A percentile compares a stretch with the other conserved stretches of the same genome.
phyloP scores from a whole-genome alignment of 116 monocot species.

The Zostera marina region DNA sequence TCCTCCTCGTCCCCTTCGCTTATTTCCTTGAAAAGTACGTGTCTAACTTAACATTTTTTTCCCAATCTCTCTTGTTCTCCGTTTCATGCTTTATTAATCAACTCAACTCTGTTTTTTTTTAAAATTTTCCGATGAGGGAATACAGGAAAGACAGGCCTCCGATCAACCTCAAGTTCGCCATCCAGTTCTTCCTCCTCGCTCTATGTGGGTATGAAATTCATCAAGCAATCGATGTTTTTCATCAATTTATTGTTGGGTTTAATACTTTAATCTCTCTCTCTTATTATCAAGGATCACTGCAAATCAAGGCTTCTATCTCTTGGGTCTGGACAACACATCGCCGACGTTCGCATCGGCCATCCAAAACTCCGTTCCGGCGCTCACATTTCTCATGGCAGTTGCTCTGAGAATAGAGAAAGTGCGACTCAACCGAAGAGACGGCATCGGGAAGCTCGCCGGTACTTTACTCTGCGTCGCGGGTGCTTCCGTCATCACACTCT shows the following conservation, averaged over 20 bases:
- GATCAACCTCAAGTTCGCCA: conserved; percentile 37
- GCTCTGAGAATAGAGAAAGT: conserved; percentile 82
- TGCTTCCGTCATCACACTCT: conserved; percentile 80
- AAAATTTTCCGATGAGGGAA: too few relatives aligned
- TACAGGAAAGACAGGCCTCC: conserved; percentile 81
- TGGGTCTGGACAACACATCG: conserved; percentile 83
- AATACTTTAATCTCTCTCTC: too few relatives aligned
- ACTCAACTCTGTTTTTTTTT: too few relatives aligned
- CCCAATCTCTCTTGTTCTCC: too few relatives aligned
- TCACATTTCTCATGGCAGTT: conserved; percentile 94
- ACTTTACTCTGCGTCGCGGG: conserved; percentile 69
- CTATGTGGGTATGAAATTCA: conserved; percentile 49
- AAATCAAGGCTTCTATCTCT: conserved; percentile 91
- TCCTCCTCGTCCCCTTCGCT: conserved; percentile 84
- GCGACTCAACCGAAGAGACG: conserved; percentile 50
- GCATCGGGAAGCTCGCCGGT: conserved; percentile 58
- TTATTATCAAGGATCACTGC: conserved; percentile 51
- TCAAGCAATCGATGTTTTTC: too few relatives aligned
- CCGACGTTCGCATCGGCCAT: conserved; percentile 96
- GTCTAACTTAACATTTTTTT: not conserved
- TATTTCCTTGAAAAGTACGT: conserved; percentile 97
- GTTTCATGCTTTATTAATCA: not conserved
- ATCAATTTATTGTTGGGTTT: too few relatives aligned
- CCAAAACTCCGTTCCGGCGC: conserved; percentile 94
- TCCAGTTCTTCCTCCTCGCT: conserved; percentile 86